Conservation (phyloP, 2,329 filamentous ascomycete species). For the Scorias spongiosa region DNA sequence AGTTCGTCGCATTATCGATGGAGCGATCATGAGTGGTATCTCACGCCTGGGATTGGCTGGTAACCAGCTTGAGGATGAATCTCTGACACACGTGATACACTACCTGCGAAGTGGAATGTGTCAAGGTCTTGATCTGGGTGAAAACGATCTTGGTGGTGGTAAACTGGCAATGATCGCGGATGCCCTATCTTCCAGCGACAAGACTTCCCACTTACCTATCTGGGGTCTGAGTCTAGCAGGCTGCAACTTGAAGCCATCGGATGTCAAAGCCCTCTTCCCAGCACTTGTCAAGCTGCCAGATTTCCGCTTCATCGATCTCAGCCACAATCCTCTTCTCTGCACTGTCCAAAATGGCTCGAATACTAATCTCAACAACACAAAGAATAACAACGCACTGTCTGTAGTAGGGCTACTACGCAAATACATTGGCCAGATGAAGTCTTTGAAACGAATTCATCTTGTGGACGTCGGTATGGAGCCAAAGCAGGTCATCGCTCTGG, state of each 20-base stretch:
- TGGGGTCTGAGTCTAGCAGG: conserved; percentile 77
- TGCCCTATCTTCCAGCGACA: conserved; percentile 28
- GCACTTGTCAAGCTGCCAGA: conserved; percentile 52
- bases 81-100: conserved; percentile 57
- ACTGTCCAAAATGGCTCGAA: conserved; percentile 25
- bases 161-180: conserved; percentile 33
- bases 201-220: conserved; percentile 33
- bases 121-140: conserved; percentile 76
- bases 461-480: conserved; percentile 69
- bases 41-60: conserved; percentile 68
- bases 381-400: conserved; percentile 8
- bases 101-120: conserved; percentile 66
- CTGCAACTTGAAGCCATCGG: conserved; percentile 61
- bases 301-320: conserved; percentile 82
- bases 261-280: conserved; percentile 61
- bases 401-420: conserved; percentile 47
- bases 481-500: conserved; percentile 78
- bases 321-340: conserved; percentile 66
- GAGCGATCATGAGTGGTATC: conserved; percentile 62
- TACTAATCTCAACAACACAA: conserved; percentile 23
- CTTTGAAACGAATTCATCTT: conserved; percentile 73
- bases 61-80: conserved; percentile 60
- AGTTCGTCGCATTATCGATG: conserved; percentile 65
- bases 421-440: conserved; percentile 65
- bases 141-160: conserved; percentile 50